Evolutionary conservation across 257 asterid species (phyloP).

Genomic region (Striga asiatica): DNA sequence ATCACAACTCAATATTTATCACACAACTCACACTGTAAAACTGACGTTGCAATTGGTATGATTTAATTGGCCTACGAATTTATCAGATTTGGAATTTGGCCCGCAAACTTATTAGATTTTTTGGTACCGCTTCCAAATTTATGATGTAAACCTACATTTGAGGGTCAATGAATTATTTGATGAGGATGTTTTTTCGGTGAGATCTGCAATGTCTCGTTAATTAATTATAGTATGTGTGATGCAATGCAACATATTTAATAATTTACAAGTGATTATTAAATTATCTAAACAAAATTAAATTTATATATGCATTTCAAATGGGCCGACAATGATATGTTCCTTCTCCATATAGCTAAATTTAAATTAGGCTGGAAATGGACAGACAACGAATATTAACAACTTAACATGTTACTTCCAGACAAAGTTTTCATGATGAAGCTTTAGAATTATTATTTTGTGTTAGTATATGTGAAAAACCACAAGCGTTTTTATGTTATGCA

Average conservation of each 20-base stretch:
- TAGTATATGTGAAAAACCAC: slow-evolving; percentile 16
- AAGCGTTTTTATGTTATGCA: slow-evolving; percentile 9
- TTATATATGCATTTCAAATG: slow-evolving; percentile 11
- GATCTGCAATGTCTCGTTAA: too few species aligned
- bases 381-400: not conserved
- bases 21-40: too few species aligned
- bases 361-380: not conserved
- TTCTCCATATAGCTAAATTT: slow-evolving; percentile 1
- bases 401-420: slow-evolving; percentile 18
- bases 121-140: not conserved
- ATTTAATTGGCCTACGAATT: not conserved
- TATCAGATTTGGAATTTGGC: not conserved
- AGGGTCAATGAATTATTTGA: slow-evolving; percentile 10
- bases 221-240: not conserved
- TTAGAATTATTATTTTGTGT: slow-evolving; percentile 21
- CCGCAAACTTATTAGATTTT: not conserved
- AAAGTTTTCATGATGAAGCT: slow-evolving; percentile 16
- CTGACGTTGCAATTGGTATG: too few species aligned
- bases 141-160: slow-evolving; percentile 15
- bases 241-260: not conserved
- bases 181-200: not conserved
- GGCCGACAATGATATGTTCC: slow-evolving; percentile 4
- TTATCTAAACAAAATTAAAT: not conserved
- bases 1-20: not conserved
- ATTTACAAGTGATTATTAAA: not conserved